These are phyloP conservation scores for Scheffersomyces spartinae DNA, from an alignment of 805 yeast genomes.

Conservation along the genomic window DNA sequence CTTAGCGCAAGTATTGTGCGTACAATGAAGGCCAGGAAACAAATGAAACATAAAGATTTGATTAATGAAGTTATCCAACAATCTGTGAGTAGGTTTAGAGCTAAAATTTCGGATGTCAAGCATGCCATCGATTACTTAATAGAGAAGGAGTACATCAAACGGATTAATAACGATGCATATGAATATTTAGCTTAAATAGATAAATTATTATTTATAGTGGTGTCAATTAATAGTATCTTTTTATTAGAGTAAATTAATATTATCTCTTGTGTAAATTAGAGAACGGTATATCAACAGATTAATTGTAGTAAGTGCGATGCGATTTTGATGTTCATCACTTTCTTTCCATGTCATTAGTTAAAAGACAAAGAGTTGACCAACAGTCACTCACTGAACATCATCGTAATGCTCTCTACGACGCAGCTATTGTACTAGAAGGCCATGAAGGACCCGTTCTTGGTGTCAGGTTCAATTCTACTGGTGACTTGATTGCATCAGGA, in stretches of 20 bases:
- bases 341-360: slow-evolving; percentile 24
- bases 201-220: no score
- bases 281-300: no score
- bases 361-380: slow-evolving; percentile 14
- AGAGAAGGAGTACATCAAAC: slow-evolving; percentile 73
- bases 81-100: slow-evolving; percentile 71
- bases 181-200: slow-evolving; percentile 59
- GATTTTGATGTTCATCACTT: no score
- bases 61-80: slow-evolving; percentile 84
- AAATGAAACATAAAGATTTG: slow-evolving; percentile 64
- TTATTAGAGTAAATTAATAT: no score
- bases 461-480: slow-evolving; percentile 40
- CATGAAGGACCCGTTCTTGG: slow-evolving; percentile 44
- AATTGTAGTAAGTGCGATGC: no score
- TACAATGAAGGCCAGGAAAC: slow-evolving; percentile 89
- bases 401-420: slow-evolving; percentile 10
- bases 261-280: no score
- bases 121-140: slow-evolving; percentile 75
- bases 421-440: slow-evolving; percentile 32
- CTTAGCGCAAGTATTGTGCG: slow-evolving; percentile 91
- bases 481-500: slow-evolving; percentile 46
- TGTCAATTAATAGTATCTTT: no score
- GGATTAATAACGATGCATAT: slow-evolving; percentile 65
- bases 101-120: slow-evolving; percentile 78
- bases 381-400: slow-evolving; percentile 2